These are phyloP conservation scores for Tetrahymena thermophila DNA, from an alignment of 73 alveolate species.

Conservation along the genomic window DNA sequence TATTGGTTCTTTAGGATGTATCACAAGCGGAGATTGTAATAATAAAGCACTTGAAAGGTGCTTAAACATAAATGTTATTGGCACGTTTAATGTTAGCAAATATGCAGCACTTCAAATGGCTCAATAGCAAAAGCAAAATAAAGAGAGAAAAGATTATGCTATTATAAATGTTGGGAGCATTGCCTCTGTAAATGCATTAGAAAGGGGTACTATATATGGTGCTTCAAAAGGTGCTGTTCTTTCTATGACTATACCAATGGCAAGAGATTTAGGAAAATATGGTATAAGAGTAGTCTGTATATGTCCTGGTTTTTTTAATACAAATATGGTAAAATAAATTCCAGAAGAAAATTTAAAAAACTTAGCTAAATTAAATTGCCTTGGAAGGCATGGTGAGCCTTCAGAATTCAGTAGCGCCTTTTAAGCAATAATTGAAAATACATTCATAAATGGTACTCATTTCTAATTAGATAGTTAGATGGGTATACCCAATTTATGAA, in stretches of 20 bases:
- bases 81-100: conserved; percentile 74
- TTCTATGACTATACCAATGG: conserved; percentile 90
- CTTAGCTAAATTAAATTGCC: conserved; percentile 54
- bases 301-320: conserved; percentile 74
- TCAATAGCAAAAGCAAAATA: conserved; percentile 40
- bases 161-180: conserved; percentile 72
- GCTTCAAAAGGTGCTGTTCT: conserved; percentile 87
- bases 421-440: neutral
- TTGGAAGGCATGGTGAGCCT: conserved; percentile 72
- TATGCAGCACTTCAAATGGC: conserved; percentile 61
- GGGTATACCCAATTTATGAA: neutral
- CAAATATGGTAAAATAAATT: conserved; percentile 62
- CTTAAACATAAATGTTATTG: conserved; percentile 68
- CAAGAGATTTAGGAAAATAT: conserved; percentile 81
- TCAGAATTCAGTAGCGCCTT: conserved; percentile 75
- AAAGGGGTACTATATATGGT: conserved; percentile 72
- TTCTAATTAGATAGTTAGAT: neutral
- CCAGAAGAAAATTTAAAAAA: conserved; percentile 33
- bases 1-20: conserved; percentile 43
- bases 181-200: conserved; percentile 83
- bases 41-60: conserved; percentile 32
- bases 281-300: conserved; percentile 76
- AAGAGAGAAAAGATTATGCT: conserved; percentile 72
- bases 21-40: conserved; percentile 29
- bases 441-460: neutral